phyloP scores from a whole-genome alignment of 768 basidiomycete genomes.

The Coprinopsis marcescibilis region DNA sequence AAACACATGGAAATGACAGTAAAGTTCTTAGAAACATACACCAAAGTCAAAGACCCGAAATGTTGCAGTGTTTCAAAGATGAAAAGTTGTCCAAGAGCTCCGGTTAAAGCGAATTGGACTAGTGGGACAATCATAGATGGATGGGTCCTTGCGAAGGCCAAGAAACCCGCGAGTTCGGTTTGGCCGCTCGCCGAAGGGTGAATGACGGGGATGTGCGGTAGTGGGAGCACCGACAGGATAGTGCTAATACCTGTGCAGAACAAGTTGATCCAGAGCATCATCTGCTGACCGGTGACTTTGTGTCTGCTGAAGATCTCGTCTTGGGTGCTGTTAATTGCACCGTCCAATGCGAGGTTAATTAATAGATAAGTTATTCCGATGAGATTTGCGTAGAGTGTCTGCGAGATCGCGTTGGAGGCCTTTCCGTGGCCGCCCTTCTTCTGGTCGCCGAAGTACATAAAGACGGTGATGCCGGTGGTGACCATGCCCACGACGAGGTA shows the following conservation, averaged over 20 bases:
- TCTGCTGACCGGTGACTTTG: slow-evolving; percentile 82
- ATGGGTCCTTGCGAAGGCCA: slow-evolving; percentile 73
- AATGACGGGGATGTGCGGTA: slow-evolving; percentile 78
- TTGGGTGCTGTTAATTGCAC: slow-evolving; percentile 91
- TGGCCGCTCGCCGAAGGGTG: slow-evolving; percentile 58
- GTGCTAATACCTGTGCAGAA: slow-evolving; percentile 74
- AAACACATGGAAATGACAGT: slow-evolving; percentile 3
- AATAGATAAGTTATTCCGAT: slow-evolving; percentile 74
- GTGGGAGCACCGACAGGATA: slow-evolving; percentile 63
- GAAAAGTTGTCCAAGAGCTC: slow-evolving; percentile 93
- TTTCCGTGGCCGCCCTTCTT: slow-evolving; percentile 34
- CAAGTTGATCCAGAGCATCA: slow-evolving; percentile 98
- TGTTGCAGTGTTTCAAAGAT: slow-evolving; percentile 95
- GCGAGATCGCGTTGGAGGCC: slow-evolving; percentile 20
- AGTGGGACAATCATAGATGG: slow-evolving; percentile 71
- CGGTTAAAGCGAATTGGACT: slow-evolving; percentile 80
- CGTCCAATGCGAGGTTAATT: slow-evolving; percentile 87
- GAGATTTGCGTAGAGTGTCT: slow-evolving; percentile 48
- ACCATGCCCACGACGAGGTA: slow-evolving; percentile 94
- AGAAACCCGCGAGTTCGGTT: slow-evolving; percentile 60
- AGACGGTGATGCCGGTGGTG: slow-evolving; percentile 84
- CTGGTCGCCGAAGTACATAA: slow-evolving; percentile 80
- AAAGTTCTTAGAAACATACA: slow-evolving; percentile 39
- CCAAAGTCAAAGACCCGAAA: slow-evolving; percentile 84
- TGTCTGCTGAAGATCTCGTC: slow-evolving; percentile 89